Evolutionary conservation across 1,139 yeast species (phyloP).

Genomic region (Lodderomyces oxycetoniae): DNA sequence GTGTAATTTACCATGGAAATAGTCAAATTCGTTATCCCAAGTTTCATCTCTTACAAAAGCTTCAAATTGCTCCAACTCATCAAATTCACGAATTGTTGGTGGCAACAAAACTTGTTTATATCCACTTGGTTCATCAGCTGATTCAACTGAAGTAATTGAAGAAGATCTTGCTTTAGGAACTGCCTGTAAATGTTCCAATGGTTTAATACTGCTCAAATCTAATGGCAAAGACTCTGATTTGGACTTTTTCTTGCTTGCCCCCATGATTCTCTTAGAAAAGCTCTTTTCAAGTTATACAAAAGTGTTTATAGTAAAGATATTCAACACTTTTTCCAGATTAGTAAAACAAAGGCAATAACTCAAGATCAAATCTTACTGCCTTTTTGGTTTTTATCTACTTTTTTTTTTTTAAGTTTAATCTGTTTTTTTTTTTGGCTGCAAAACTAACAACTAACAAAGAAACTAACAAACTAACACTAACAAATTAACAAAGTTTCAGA

Average conservation of each 20-base stretch:
- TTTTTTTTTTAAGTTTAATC: background rate
- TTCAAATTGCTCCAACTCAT: constrained; percentile 60
- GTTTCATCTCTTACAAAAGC: constrained; percentile 64
- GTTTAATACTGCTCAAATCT: constrained; percentile 39
- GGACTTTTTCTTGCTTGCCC: constrained; percentile 14
- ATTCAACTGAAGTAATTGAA: constrained; percentile 32
- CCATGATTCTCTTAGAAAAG: constrained; percentile 9
- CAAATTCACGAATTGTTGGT: constrained; percentile 51
- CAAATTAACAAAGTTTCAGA: no score
- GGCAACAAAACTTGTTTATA: constrained; percentile 31
- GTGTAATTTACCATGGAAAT: constrained; percentile 59
- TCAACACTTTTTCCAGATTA: constrained; percentile 1
- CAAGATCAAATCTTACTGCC: background rate
- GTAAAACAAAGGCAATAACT: background rate
- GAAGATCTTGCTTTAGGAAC: constrained; percentile 34
- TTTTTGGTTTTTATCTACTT: constrained; percentile 1
- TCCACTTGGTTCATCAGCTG: constrained; percentile 25
- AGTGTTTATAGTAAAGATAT: background rate
- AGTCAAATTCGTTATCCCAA: constrained; percentile 71
- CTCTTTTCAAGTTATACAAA: constrained; percentile 1
- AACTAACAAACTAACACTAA: no score
- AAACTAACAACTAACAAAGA: background rate
- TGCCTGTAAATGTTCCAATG: constrained; percentile 36
- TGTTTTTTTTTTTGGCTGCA: constrained; percentile 1
- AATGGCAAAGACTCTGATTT: constrained; percentile 16